Conservation (phyloP, 139 green algal genomes). For the Auxenochlorella pyrenoidosa region DNA sequence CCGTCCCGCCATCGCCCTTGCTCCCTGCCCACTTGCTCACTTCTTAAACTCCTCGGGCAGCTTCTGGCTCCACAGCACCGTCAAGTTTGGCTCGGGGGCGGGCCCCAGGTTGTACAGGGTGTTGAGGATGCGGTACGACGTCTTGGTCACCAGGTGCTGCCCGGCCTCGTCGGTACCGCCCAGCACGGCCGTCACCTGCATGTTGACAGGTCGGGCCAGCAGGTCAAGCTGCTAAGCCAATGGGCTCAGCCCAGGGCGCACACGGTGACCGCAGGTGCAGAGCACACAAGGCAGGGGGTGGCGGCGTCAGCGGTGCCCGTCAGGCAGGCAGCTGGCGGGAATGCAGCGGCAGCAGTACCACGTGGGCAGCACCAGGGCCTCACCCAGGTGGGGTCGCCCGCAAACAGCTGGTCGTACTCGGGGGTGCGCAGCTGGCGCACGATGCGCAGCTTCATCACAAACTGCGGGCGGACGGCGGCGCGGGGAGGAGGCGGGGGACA, state of each 20-base stretch:
- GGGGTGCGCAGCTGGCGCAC: slow-evolving; percentile 77
- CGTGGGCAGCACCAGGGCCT: background rate
- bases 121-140: slow-evolving; percentile 69
- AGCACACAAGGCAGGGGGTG: background rate
- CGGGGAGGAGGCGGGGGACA: too few species aligned
- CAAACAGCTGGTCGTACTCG: slow-evolving; percentile 86
- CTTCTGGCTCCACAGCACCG: slow-evolving; percentile 71
- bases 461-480: background rate
- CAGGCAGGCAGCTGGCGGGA: background rate
- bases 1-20: too few species aligned
- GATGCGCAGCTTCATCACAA: slow-evolving; percentile 45
- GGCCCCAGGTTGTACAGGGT: slow-evolving; percentile 80
- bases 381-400: slow-evolving; percentile 81
- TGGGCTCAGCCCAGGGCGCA: too few species aligned
- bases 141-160: slow-evolving; percentile 80
- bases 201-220: background rate
- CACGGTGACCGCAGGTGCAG: too few species aligned
- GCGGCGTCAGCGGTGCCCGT: too few species aligned
- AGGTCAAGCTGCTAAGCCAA: too few species aligned
- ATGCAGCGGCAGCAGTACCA: background rate
- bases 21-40: too few species aligned
- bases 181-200: slow-evolving; percentile 65
- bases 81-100: slow-evolving; percentile 84
- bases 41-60: slow-evolving; percentile 76
- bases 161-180: slow-evolving; percentile 59